Evolutionary conservation across 2,329 filamentous ascomycete species (phyloP), one percentile per base, ranked within the genome.

Genomic region (Paradendryphiella salina): DNA sequence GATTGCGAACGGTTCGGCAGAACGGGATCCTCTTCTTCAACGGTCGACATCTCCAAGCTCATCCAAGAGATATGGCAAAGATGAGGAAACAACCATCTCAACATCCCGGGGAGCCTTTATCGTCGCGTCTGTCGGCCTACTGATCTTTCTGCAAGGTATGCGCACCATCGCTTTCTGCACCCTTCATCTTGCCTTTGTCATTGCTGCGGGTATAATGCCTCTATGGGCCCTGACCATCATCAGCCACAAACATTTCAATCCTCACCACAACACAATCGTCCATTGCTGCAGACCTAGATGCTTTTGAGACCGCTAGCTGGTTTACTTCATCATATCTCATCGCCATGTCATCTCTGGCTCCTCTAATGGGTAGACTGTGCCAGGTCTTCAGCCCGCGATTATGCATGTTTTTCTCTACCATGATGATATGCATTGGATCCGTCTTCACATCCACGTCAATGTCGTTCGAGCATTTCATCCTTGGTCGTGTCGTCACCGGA

Each of bases 201-300:
- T 21, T 31, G 23, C 11, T 15, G 10, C 11, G n/a, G 1, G 15
- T 20, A 23, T 3, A 10, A 14, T n/a, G 14, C 36, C 23, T 29
- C 0, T 11, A 40, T 26, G 18, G 1, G 17, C 29, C 23, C 48
- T 47, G 23, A 51, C 15, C 7, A 23, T 10, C 13, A 32, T n/a
- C 51, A 80, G 80, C 80, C 13, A 80, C 82, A 55, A 94, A 94
- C 65, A 89, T 92, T 74, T 89, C 86, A 10, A 85, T 90, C 60
- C 85, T 95, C 67, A 89, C 88, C 5, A 92, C 90, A 48, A 88
- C 87, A 1, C 90, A 94, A 73, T 89, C 86, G 6, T 79, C 79
- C 41, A 89, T 95, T 58, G 89, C 89, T 2, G 81, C 80, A 6
- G 89, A 93, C 58, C 77, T 95, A 1, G 79, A 89, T 71, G 83